Base-by-base conservation (phyloP, 2,329 filamentous ascomycete species). In the Penicillium digitatum region DNA sequence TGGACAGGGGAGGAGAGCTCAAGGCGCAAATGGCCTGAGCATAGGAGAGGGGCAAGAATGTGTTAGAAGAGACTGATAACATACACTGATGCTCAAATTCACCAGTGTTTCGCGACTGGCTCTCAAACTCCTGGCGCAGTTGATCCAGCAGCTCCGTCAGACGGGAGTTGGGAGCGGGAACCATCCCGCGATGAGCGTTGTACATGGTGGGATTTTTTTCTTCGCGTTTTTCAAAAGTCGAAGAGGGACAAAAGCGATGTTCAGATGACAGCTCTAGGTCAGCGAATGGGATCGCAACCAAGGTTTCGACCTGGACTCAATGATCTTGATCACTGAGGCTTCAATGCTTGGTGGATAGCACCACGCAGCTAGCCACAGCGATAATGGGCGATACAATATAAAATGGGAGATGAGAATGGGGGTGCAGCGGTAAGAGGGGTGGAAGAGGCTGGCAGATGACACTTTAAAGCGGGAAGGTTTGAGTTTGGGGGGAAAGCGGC, bases 61-160 rank as follows among this genome's bases (percentile, higher is more conserved):
- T 45, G 27, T 32, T 5, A 16, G 37, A 42, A 43, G 22, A 27
- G 35, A 37, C 3, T 46, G 38, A 11, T 60, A 57, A 86, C 91
- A 81, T 85, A 96, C 93, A 88, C 73, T 95, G 91, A 73, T 93
- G 89, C 72, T 99, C 93, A 72, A 91, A 95, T 66, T 90, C 89
- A 72, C 90, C 90, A 62, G 86, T 88, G 65, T 89, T 86, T 62
- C 89, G 86, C 65, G 87, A 82, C 74, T 95, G 89, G 58, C 82
- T 87, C 63, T 97, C 93, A 66, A 96, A 97, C 76, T 99, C 94
- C 69, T 85, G 82, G 70, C 93, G 87, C 66, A 99, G 85, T 72
- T 91, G 88, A 54, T 97, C 93, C 69, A 99, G 82, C 61, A 97
- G 85, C 80, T 99, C 93, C 64, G 88, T 90, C 66, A 97, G 81